Conservation (phyloP, 2,329 filamentous ascomycete species). For the Plectosphaerella plurivora region DNA sequence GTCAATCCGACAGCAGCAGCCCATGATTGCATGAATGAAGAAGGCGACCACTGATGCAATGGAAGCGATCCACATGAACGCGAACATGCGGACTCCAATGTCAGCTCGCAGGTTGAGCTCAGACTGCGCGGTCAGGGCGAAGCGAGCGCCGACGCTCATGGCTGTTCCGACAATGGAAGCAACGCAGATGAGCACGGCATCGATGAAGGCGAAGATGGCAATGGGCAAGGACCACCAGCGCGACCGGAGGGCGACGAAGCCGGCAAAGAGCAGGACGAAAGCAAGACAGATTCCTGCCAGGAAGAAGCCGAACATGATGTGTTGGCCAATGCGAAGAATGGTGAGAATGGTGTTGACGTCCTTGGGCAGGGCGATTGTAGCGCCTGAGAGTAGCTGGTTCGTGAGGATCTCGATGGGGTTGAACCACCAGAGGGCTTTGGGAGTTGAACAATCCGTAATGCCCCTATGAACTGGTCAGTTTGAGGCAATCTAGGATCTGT, state of each 20-base stretch:
- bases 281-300: conserved; percentile 65
- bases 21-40: conserved; percentile 68
- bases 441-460: conserved; percentile 70
- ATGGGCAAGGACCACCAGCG: conserved; percentile 62
- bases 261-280: conserved; percentile 66
- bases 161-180: conserved; percentile 74
- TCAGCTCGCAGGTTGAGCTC: conserved; percentile 72
- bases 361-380: conserved; percentile 74
- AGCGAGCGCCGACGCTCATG: conserved; percentile 74
- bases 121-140: conserved; percentile 66
- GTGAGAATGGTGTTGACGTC: conserved; percentile 69
- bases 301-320: conserved; percentile 90
- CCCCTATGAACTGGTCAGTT: conserved; percentile 45
- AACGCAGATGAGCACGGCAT: conserved; percentile 62
- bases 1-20: conserved; percentile 62
- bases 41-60: conserved; percentile 65
- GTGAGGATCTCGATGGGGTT: conserved; percentile 81
- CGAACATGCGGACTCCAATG: conserved; percentile 72
- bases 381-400: conserved; percentile 74
- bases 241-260: conserved; percentile 51
- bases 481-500: too few relatives aligned
- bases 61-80: conserved; percentile 83
- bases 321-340: conserved; percentile 69
- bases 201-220: conserved; percentile 61
- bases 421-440: conserved; percentile 78